Evolutionary conservation across 495 filamentous ascomycete species (phyloP), one percentile per base, ranked within the genome.

Genomic region (Penicillium waksmanii): DNA sequence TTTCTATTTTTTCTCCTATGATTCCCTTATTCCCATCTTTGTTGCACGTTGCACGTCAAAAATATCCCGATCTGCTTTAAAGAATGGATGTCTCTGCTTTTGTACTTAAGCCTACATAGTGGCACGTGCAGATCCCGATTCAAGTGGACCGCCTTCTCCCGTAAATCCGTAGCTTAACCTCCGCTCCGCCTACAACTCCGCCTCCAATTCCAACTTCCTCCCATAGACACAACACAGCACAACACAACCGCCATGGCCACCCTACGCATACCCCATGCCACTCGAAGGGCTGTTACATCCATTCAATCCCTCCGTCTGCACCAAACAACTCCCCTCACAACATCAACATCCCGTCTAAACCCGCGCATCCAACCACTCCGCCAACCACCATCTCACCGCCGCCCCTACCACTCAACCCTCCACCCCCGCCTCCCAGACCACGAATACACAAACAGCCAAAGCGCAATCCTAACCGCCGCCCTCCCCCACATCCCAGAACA

Each of bases 401-500:
- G 61, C 23, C 40, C 66, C 53, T 96, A 93, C 80, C 91, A 96
- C 75, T 95, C 92, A 21, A 77, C 86, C 79, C 87, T 78, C 76
- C 85, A 60, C 66, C 82, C 57, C 68, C 84, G 48, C 65, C 84
- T 47, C 76, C 85, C 70, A 53, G 55, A 68, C 42, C 75, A 78
- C 58, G 68, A 73, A 63, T 97, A 93, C 85, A 85, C 79, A 52
- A 76, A 85, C 42, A 75, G 85, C 62, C 91, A 97, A 80, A 75
- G 77, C 15, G 77, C 85, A 55, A 94, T 97, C 73, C 92, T 98
- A 59, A 80, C 88, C 56, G 84, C 92, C 7, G 86, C 93, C 25
- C 84, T 93, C 66, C 55, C 65, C n/a, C 90, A 95, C 73, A 87
- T 97, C 42, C 92, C 92, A 47, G 56, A 73, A 31, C 86, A 93